Base-by-base conservation (phyloP, 495 filamentous ascomycete genomes). In the Podospora comata region DNA sequence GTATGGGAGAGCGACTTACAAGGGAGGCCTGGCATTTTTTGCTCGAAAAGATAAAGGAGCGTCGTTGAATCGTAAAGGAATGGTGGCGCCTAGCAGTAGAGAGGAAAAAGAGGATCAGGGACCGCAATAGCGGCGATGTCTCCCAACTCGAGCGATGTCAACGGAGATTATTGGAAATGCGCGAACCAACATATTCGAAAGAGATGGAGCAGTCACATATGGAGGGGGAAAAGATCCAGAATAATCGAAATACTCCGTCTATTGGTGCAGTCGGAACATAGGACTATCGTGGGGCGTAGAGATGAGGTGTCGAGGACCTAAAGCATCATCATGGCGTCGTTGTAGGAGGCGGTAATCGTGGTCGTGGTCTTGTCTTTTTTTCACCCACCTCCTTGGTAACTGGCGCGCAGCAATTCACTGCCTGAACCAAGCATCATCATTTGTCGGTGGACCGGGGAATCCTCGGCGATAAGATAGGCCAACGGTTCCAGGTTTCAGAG, bases 21-120 rank as follows among this genome's bases (percentile, higher is more conserved):
- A 65, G 93, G 93, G 79, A 97, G 88, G 71, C 93, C 92, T 74
- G 93, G 93, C 93, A 97, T 97, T 79, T 84, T 84, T 19, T 13
- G 13, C 15, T 48, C 5, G 39, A 48, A 48, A 48, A 48, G 23
- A 48, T 48, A 48, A 48, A 48, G 39, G 39, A 78, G 74, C 60
- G 64, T 28, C 56, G 60, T 54, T 23, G 44, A 53, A 58, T 19
- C 60, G 65, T 60, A 65, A 58, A 39, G 23, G 53, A 48, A 27
- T 32, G 39, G 39, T 48, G 39, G 39, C 39, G 39, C 39, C 2
- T 23, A 48, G 39, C 39, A 48, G 39, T 13, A 48, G 39, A 48
- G 39, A 53, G 27, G 53, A 39, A 48, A 65, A 65, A 32, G 56
- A 63, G 53, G 59, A 72, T 77, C 71, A 76, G 30, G 67, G 58